phyloP scores from a whole-genome alignment of 2,329 filamentous ascomycete genomes.

The Nectriaceae sp. region DNA sequence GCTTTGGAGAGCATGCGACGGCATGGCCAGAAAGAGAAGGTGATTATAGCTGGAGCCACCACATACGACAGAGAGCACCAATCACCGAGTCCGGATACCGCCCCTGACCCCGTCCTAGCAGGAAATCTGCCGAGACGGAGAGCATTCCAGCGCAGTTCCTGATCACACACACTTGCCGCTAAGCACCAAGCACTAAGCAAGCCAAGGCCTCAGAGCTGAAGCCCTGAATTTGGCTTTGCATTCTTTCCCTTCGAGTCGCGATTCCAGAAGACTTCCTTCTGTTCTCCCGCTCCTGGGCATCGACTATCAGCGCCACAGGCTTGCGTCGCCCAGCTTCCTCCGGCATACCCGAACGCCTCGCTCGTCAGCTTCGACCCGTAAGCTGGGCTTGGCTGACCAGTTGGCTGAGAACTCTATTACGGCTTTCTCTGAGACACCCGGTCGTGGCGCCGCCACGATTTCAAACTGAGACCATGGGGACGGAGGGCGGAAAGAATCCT shows the following conservation, averaged over 20 bases:
- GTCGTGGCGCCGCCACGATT: conserved; percentile 29
- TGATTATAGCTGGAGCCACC: conserved; percentile 34
- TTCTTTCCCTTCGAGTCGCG: neutral
- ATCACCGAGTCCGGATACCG: conserved; percentile 32
- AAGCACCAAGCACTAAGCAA: too few relatives aligned
- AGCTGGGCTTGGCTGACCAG: neutral
- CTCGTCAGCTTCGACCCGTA: conserved; percentile 4
- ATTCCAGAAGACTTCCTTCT: conserved; percentile 33
- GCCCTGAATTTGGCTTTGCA: conserved; percentile 2
- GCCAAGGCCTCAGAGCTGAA: conserved; percentile 9
- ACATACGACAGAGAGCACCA: conserved; percentile 31
- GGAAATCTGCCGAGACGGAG: conserved; percentile 28
- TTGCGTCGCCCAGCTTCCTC: neutral
- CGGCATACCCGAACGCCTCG: conserved; percentile 20
- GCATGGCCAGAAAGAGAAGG: conserved; percentile 38
- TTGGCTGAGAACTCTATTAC: neutral
- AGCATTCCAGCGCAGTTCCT: conserved; percentile 20
- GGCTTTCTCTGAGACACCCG: conserved; percentile 20
- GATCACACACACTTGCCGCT: conserved; percentile 5
- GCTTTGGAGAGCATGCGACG: conserved; percentile 36
- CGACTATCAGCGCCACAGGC: conserved; percentile 7
- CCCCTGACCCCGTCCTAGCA: conserved; percentile 24
- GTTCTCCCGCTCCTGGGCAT: conserved; percentile 12
- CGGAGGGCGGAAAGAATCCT: too few relatives aligned
- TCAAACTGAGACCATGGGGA: conserved; percentile 22